Conservation (phyloP, 179 eudicot species). For the Nepenthes alata region DNA sequence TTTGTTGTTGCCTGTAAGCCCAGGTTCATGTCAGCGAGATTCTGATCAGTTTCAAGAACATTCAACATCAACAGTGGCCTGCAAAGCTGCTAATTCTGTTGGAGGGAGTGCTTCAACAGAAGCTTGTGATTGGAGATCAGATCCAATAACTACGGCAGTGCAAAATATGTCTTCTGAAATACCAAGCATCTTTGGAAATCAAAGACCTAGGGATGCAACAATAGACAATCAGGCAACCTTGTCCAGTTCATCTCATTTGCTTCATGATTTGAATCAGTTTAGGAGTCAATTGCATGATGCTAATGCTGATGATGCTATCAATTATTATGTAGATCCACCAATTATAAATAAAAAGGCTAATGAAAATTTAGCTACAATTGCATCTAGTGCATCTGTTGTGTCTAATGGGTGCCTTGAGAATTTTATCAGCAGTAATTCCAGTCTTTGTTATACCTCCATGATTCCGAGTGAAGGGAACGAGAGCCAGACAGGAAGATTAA, state of each 20-base stretch:
- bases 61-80: constrained; percentile 11
- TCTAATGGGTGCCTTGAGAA: constrained; percentile 33
- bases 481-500: constrained; percentile 26
- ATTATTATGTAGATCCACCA: constrained; percentile 13
- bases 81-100: constrained; percentile 13
- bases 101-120: constrained; percentile 16
- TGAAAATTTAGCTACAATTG: constrained; percentile 13
- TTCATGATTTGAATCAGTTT: constrained; percentile 26
- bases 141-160: constrained; percentile 11
- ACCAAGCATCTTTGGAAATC: constrained; percentile 44
- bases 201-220: constrained; percentile 55
- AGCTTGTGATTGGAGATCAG: constrained; percentile 11
- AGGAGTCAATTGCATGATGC: constrained; percentile 19
- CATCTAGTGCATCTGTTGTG: constrained; percentile 17
- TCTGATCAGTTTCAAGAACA: constrained; percentile 28
- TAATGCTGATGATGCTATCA: constrained; percentile 18
- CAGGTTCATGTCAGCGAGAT: constrained; percentile 15
- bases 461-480: constrained; percentile 23
- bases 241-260: constrained; percentile 26
- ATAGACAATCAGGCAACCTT: constrained; percentile 21
- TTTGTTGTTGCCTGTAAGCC: constrained; percentile 16
- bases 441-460: constrained; percentile 20
- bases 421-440: constrained; percentile 13
- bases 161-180: constrained; percentile 24
- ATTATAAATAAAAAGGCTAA: constrained; percentile 18